Conservation (phyloP, 306 rosid genomes). For the Acacia confusa region DNA sequence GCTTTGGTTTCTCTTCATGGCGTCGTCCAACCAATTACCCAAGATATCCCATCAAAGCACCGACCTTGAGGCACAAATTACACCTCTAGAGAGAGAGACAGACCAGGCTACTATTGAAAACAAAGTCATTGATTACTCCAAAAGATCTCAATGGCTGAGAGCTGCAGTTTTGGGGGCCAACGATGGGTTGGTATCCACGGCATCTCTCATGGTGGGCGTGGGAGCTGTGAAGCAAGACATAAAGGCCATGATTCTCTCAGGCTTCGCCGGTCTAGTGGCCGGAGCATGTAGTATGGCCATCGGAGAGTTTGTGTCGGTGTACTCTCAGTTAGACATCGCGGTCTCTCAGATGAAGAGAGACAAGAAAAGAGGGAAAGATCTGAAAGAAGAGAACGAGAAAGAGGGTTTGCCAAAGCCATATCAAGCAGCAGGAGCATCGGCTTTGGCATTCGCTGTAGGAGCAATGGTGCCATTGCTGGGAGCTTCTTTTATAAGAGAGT, state of each 20-base stretch:
- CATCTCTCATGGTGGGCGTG: conserved; percentile 91
- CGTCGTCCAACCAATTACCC: conserved; percentile 41
- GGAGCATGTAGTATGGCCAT: conserved; percentile 99
- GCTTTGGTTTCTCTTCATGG: conserved; percentile 43
- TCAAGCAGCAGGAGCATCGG: conserved; percentile 89
- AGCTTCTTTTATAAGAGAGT: conserved; percentile 72
- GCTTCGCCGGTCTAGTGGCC: conserved; percentile 83
- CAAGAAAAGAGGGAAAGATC: conserved; percentile 26
- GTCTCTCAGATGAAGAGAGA: conserved; percentile 72
- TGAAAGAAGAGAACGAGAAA: conserved; percentile 30
- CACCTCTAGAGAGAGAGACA: conserved; percentile 36
- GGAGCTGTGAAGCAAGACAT: conserved; percentile 87
- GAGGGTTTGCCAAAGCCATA: conserved; percentile 75
- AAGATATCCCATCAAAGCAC: conserved; percentile 36
- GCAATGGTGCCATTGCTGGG: conserved; percentile 88
- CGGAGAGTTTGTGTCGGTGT: conserved; percentile 92
- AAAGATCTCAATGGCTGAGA: conserved; percentile 91
- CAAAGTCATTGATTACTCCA: conserved; percentile 71
- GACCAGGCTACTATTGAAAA: conserved; percentile 5
- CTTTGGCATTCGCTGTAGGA: conserved; percentile 78
- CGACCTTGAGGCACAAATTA: conserved; percentile 56
- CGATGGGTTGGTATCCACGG: conserved; percentile 90
- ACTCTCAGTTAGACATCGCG: conserved; percentile 83
- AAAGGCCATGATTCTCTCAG: conserved; percentile 82
- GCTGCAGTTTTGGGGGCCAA: conserved; percentile 94